These are phyloP conservation scores for Claviceps fusiformis DNA, from an alignment of 2,329 filamentous ascomycete species.

Conservation along the genomic window DNA sequence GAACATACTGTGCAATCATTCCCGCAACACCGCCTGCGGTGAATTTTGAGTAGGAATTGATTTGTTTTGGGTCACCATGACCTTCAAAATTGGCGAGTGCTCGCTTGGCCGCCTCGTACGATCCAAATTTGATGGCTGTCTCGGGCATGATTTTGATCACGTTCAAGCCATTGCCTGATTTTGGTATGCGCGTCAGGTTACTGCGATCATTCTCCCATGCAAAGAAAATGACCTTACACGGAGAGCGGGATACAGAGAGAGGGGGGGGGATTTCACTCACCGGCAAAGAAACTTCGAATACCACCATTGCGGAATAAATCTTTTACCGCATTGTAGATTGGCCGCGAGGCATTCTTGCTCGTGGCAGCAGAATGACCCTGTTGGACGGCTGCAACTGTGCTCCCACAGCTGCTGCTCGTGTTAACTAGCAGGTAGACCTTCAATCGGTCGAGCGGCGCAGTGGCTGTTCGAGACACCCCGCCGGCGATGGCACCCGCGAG, in stretches of 20 bases:
- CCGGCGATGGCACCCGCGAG: slow-evolving; percentile 88
- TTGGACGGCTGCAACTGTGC: slow-evolving; percentile 53
- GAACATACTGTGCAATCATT: slow-evolving; percentile 74
- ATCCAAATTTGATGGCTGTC: slow-evolving; percentile 95
- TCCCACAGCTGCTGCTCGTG: slow-evolving; percentile 39
- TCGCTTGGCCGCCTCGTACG: slow-evolving; percentile 90
- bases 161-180: slow-evolving; percentile 80
- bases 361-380: slow-evolving; percentile 54
- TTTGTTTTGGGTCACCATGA: slow-evolving; percentile 64
- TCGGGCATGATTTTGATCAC: slow-evolving; percentile 98
- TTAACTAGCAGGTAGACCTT: slow-evolving; percentile 97
- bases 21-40: slow-evolving; percentile 81
- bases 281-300: slow-evolving; percentile 80
- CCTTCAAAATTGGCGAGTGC: slow-evolving; percentile 77
- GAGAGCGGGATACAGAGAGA: background rate
- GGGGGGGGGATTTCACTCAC: slow-evolving; percentile 33
- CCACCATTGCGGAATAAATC: slow-evolving; percentile 80
- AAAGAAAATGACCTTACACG: background rate
- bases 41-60: slow-evolving; percentile 79
- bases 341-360: slow-evolving; percentile 50
- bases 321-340: slow-evolving; percentile 58
- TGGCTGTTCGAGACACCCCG: slow-evolving; percentile 87
- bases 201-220: background rate
- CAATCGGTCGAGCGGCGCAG: slow-evolving; percentile 87
- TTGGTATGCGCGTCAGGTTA: background rate